phyloP scores from a whole-genome alignment of 1,284 basidiomycete genomes.

The Sutorius eximius region DNA sequence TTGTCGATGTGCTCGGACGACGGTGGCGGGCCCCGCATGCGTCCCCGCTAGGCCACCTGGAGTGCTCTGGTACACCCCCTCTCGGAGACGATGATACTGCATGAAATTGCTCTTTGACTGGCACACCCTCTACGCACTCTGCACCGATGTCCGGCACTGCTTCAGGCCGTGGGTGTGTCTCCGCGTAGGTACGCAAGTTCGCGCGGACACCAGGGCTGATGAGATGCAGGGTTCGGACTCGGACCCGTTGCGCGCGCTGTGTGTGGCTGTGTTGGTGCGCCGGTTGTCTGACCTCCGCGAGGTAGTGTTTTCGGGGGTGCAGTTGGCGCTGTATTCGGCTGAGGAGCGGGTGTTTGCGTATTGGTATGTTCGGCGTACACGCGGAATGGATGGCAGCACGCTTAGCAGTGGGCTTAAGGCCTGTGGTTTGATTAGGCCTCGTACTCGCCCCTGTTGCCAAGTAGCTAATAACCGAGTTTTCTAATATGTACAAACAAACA shows the following conservation, averaged over 20 bases:
- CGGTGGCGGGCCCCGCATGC: conserved; percentile 38
- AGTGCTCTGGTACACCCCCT: conserved; percentile 67
- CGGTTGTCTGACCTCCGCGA: conserved; percentile 64
- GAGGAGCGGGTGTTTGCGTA: conserved; percentile 73
- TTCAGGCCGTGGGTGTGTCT: conserved; percentile 36
- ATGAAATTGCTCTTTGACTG: conserved; percentile 63
- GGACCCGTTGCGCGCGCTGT: conserved; percentile 41
- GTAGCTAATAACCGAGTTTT: too few relatives aligned
- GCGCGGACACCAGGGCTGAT: too few relatives aligned
- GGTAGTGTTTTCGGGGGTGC: conserved; percentile 72
- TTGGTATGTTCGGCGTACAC: conserved; percentile 74
- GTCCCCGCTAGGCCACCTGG: conserved; percentile 46
- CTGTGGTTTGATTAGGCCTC: too few relatives aligned
- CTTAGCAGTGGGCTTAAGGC: too few relatives aligned
- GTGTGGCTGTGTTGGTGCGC: conserved; percentile 49
- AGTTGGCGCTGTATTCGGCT: conserved; percentile 68
- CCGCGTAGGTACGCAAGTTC: background rate
- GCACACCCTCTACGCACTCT: conserved; percentile 57
- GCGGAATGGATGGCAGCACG: too few relatives aligned
- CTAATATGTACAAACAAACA: background rate
- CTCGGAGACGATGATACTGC: conserved; percentile 62
- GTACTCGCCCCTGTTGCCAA: too few relatives aligned
- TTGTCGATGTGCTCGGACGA: conserved; percentile 41
- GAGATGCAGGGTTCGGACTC: too few relatives aligned
- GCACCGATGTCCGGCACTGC: conserved; percentile 39